A percentile compares a stretch with the other conserved stretches of the same genome.
These are phyloP conservation scores for Paraphaeosphaeria minitans DNA, from an alignment of 2,329 filamentous ascomycete species.

Conservation along the genomic window DNA sequence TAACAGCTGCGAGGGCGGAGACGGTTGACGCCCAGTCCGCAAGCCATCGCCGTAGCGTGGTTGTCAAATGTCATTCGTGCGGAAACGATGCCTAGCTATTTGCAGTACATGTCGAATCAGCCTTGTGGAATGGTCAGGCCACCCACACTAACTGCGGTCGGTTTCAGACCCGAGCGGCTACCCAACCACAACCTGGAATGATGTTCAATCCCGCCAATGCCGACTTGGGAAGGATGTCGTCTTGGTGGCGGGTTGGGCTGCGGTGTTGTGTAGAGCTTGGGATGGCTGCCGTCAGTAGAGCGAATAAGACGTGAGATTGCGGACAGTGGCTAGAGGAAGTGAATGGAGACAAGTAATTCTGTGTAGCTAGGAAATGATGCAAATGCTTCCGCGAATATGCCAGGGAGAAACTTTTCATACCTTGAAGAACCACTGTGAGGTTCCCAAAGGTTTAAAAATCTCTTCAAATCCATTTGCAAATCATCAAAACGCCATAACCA, in stretches of 20 bases:
- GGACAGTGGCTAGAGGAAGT: neutral
- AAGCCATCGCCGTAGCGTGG: slow-evolving; percentile 2
- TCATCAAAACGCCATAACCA: slow-evolving; percentile 20
- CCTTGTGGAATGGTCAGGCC: slow-evolving; percentile 41
- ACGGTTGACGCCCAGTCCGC: slow-evolving; percentile 6
- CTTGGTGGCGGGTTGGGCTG: neutral
- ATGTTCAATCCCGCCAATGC: slow-evolving; percentile 25
- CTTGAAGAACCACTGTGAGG: neutral
- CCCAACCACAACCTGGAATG: slow-evolving; percentile 24
- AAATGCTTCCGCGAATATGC: neutral
- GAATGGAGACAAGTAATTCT: slow-evolving; percentile 1
- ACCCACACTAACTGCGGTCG: slow-evolving; percentile 38
- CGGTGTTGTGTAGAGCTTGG: neutral
- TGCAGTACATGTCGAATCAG: slow-evolving; percentile 31
- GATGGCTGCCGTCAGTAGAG: neutral
- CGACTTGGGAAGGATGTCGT: slow-evolving; percentile 9
- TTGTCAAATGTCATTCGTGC: slow-evolving; percentile 12
- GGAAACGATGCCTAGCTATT: slow-evolving; percentile 4
- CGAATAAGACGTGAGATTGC: neutral
- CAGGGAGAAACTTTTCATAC: neutral
- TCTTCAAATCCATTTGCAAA: slow-evolving; percentile 6
- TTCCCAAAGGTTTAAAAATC: neutral
- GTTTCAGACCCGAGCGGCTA: slow-evolving; percentile 32
- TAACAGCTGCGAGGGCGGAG: neutral
- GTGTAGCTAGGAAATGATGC: slow-evolving; percentile 3